Evolutionary conservation across 345 rosid genomes (phyloP).

Genomic region (Salix brachista): DNA sequence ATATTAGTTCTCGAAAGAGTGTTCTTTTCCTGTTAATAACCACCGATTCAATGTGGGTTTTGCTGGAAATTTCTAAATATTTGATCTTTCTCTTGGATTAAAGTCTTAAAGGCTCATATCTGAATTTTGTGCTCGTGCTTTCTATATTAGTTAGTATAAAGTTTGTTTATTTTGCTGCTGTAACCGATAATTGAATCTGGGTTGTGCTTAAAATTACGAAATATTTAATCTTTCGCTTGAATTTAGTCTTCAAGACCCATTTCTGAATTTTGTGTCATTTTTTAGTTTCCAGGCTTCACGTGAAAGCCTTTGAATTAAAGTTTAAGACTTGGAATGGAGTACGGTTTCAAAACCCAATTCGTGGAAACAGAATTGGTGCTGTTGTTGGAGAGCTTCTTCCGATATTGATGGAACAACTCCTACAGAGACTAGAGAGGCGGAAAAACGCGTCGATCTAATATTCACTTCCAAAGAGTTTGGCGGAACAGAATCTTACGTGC

Average conservation of each 20-base stretch:
- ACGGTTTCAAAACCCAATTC: not conserved
- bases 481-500: not conserved
- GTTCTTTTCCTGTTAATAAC: not conserved
- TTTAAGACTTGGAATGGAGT: not conserved
- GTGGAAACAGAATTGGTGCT: not conserved
- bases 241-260: not conserved
- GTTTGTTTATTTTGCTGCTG: not conserved
- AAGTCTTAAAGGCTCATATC: not conserved
- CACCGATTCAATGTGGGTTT: not conserved
- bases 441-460: not conserved
- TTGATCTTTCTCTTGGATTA: not conserved
- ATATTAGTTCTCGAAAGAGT: not conserved
- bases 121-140: not conserved
- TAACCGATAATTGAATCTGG: not conserved
- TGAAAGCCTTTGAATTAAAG: constrained; percentile 4
- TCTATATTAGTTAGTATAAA: not conserved
- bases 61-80: not conserved
- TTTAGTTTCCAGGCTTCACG: constrained; percentile 7
- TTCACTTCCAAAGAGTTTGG: not conserved
- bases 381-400: constrained; percentile 8
- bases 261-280: not conserved
- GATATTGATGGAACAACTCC: constrained; percentile 1
- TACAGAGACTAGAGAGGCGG: constrained; percentile 17
- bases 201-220: not conserved
- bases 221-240: not conserved